Percentiles rank a stretch among this genome's conserved stretches.
Conservation (phyloP, 805 yeast genomes). For the Starmerella sp. region DNA sequence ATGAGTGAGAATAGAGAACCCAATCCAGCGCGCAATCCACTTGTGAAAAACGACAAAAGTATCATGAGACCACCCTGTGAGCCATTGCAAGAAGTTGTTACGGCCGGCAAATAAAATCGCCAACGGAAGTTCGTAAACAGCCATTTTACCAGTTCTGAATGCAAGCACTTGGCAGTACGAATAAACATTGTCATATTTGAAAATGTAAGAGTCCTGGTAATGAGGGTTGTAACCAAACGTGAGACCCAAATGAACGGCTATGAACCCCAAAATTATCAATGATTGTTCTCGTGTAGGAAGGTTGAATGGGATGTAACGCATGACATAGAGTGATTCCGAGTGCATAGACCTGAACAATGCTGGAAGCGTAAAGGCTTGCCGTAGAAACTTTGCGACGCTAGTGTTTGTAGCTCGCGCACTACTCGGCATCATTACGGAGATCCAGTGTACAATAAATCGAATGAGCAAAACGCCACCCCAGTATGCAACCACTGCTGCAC, state of each 20-base stretch:
- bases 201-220: background rate
- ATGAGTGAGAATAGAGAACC: slow-evolving; percentile 42
- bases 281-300: slow-evolving; percentile 36
- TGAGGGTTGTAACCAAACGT: slow-evolving; percentile 1
- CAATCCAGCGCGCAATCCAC: slow-evolving; percentile 46
- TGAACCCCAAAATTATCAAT: slow-evolving; percentile 28
- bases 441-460: background rate
- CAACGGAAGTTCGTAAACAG: slow-evolving; percentile 35
- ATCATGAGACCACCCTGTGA: slow-evolving; percentile 47
- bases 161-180: background rate
- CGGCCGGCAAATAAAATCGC: slow-evolving; percentile 55
- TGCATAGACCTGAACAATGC: slow-evolving; percentile 25
- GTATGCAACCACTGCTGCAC: background rate
- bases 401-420: background rate
- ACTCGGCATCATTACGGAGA: background rate
- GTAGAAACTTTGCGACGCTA: background rate
- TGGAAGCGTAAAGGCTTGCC: slow-evolving; percentile 22
- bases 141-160: background rate
- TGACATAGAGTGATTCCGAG: background rate
- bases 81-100: slow-evolving; percentile 47
- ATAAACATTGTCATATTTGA: background rate
- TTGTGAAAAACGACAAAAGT: slow-evolving; percentile 50
- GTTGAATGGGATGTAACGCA: slow-evolving; percentile 12
- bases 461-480: background rate
- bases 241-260: slow-evolving; percentile 19